phyloP scores from a whole-genome alignment of 179 eudicot species.

The Sideroxylon spinosum region DNA sequence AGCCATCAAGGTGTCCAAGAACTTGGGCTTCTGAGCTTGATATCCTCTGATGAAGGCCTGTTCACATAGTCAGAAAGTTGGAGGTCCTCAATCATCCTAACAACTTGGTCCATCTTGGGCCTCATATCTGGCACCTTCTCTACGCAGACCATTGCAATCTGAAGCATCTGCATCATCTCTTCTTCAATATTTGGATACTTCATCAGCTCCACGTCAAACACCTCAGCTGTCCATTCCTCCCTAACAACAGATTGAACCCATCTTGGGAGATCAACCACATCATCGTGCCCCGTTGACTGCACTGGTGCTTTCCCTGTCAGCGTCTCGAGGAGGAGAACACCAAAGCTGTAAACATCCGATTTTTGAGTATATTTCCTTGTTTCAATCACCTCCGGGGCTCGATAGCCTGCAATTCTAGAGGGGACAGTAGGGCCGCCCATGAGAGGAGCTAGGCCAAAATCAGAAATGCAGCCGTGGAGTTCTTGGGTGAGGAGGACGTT shows the following conservation, averaged over 20 bases:
- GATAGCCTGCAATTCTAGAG: slow-evolving; percentile 61
- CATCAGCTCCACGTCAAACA: slow-evolving; percentile 66
- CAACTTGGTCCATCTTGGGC: slow-evolving; percentile 65
- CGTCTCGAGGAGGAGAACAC: slow-evolving; percentile 73
- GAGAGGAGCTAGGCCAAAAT: slow-evolving; percentile 61
- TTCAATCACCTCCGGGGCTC: slow-evolving; percentile 70
- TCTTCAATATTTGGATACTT: slow-evolving; percentile 57
- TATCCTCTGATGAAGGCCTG: slow-evolving; percentile 48
- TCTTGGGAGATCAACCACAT: slow-evolving; percentile 62
- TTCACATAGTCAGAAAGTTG: slow-evolving; percentile 40
- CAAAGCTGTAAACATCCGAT: slow-evolving; percentile 86
- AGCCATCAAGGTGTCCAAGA: slow-evolving; percentile 27
- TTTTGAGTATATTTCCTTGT: slow-evolving; percentile 50
- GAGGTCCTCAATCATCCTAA: slow-evolving; percentile 67
- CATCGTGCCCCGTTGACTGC: slow-evolving; percentile 48
- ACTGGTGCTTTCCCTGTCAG: slow-evolving; percentile 81
- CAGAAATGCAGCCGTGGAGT: slow-evolving; percentile 49
- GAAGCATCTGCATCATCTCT: slow-evolving; percentile 89
- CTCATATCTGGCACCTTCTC: slow-evolving; percentile 57
- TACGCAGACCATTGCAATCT: slow-evolving; percentile 81
- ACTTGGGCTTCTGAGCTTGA: slow-evolving; percentile 39
- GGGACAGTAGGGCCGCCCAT: slow-evolving; percentile 53
- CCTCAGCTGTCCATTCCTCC: slow-evolving; percentile 95
- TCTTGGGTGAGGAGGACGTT: slow-evolving; percentile 66
- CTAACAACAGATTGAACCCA: slow-evolving; percentile 92